Conservation (phyloP, 2,329 filamentous ascomycete genomes). For the Ceratocystis colombiana region DNA sequence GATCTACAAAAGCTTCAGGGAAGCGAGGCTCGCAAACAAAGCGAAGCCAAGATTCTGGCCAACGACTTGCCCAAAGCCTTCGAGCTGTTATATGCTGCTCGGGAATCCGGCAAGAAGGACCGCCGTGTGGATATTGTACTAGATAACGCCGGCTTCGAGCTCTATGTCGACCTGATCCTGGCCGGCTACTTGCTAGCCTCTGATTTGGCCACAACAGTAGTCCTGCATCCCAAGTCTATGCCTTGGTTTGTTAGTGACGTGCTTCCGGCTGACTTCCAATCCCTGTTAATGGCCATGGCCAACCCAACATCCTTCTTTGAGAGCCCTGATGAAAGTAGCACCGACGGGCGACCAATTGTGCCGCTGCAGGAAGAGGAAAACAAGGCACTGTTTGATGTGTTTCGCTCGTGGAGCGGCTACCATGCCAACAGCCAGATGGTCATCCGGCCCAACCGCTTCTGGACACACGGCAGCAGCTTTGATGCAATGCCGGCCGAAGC, state of each 20-base stretch:
- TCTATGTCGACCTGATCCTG: conserved; percentile 88
- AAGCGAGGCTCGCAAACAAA: conserved; percentile 69
- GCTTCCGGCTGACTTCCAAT: conserved; percentile 70
- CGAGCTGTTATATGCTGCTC: conserved; percentile 53
- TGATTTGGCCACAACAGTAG: conserved; percentile 72
- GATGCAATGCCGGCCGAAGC: conserved; percentile 71
- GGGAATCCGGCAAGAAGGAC: conserved; percentile 36
- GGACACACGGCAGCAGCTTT: conserved; percentile 79
- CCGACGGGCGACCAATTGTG: conserved; percentile 26
- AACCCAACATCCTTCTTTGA: conserved; percentile 71
- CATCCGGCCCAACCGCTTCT: conserved; percentile 77
- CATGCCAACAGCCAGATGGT: conserved; percentile 77
- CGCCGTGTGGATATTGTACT: conserved; percentile 79
- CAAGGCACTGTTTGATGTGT: conserved; percentile 62
- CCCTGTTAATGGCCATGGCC: conserved; percentile 71
- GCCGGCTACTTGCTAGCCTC: conserved; percentile 80
- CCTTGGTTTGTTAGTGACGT: conserved; percentile 99
- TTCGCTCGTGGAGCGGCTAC: conserved; percentile 66
- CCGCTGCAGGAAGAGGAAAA: conserved; percentile 59
- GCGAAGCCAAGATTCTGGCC: conserved; percentile 82
- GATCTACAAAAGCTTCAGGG: conserved; percentile 96
- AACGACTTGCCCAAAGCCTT: conserved; percentile 75
- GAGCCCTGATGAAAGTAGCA: conserved; percentile 53
- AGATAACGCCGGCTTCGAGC: conserved; percentile 94
- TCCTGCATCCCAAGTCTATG: conserved; percentile 87